Evolutionary conservation across 2,329 filamentous ascomycete species (phyloP), one percentile per base, ranked within the genome.

Genomic region (Colletotrichum sp.): DNA sequence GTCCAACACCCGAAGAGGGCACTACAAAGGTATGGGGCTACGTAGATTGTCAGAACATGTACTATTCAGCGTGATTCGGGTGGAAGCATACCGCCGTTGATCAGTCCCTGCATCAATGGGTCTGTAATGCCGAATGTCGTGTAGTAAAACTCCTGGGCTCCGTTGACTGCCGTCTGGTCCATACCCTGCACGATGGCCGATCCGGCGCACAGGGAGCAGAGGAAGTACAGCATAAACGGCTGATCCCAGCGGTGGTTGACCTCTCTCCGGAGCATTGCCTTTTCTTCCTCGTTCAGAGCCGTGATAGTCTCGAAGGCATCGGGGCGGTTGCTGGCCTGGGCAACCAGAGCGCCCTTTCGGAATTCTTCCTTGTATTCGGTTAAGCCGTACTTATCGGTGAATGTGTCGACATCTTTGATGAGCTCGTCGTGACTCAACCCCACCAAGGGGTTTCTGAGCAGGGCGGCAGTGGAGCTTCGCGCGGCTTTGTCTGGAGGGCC

Each of bases 111-210:
- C 44, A 93, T 83, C 89, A 16, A 78, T 68, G 22, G 85, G 85
- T 75, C 88, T 81, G 25, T 84, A 75, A 84, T 82, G 0, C 77
- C 19, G 16, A 85, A 84, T 8, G 82, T 81, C 0, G 68, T 11
- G 12, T 82, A 84, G 59, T 84, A 83, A 13, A 81, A 84, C 84
- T 84, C 78, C 84, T 69, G n/a, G 5, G 91, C 91, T 48, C 91
- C 91, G 75, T 93, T 92, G 64, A 92, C 91, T 4, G 92, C 91
- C 0, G 91, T 92, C 81, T 93, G 90, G 79, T 93, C 91, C 90
- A 93, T 92, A 78, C 92, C 92, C 78, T 93, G 92, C 8, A 76
- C 74, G 9, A 61, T n/a, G n/a, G 34, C 36, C 8, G 57, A 63
- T 12, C 68, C 68, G 4, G 68, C 68, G 25, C 68, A 70, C 15